Conservation (phyloP, 768 basidiomycete genomes). For the Kwoniella shandongensis region DNA sequence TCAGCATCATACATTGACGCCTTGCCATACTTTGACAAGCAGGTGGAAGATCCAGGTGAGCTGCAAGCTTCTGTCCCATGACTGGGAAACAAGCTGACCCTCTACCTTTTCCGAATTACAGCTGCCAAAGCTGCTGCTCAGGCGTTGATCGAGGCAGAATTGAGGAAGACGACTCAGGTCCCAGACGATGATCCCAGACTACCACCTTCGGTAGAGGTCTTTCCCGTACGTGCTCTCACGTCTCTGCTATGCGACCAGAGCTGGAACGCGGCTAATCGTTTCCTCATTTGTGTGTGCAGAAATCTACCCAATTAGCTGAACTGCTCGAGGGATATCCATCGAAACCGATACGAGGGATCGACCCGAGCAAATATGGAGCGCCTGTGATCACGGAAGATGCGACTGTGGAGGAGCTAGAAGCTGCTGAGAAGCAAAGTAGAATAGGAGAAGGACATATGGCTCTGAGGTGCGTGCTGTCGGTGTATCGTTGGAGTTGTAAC, state of each 20-base stretch:
- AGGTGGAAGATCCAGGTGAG: constrained; percentile 68
- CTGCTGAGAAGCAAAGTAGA: constrained; percentile 40
- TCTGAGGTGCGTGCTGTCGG: constrained; percentile 34
- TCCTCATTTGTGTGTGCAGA: too few relatives aligned
- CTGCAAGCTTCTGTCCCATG: background rate
- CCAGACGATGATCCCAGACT: constrained; percentile 42
- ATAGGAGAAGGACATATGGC: constrained; percentile 50
- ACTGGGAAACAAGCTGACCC: background rate
- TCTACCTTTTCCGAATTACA: constrained; percentile 5
- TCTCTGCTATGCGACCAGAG: too few relatives aligned
- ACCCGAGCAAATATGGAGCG: constrained; percentile 41
- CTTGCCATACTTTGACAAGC: constrained; percentile 91
- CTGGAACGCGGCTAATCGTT: too few relatives aligned
- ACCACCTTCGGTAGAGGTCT: constrained; percentile 40
- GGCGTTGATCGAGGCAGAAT: constrained; percentile 48
- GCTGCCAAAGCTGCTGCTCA: constrained; percentile 40
- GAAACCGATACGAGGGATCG: constrained; percentile 44
- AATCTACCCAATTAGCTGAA: constrained; percentile 32
- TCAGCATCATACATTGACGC: constrained; percentile 63
- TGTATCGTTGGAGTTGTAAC: too few relatives aligned
- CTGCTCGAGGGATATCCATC: constrained; percentile 34
- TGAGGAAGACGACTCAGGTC: constrained; percentile 36
- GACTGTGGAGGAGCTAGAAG: constrained; percentile 37
- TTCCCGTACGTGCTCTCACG: constrained; percentile 38
- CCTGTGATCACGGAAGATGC: constrained; percentile 22